Conservation (phyloP, 129 eudicot species). For the Pseudognaphalium luteoalbum region DNA sequence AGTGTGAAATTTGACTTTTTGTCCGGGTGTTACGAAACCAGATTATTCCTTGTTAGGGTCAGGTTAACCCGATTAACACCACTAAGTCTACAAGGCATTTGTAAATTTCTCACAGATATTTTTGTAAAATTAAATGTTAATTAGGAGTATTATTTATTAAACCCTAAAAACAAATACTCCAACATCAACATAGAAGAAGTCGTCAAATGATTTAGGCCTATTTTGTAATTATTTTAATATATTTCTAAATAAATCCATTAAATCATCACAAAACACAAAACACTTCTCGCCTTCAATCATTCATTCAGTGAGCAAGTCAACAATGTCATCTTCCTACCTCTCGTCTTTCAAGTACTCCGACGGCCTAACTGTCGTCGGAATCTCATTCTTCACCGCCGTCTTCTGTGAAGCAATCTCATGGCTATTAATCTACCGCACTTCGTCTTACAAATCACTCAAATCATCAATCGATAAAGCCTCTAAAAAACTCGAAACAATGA, state of each 20-base stretch:
- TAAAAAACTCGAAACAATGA: constrained; percentile 92
- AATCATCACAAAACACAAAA: not conserved
- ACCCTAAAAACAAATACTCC: too few species aligned
- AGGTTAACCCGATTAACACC: too few species aligned
- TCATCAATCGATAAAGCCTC: constrained; percentile 90
- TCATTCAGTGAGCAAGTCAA: constrained; percentile 19
- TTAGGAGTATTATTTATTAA: too few species aligned
- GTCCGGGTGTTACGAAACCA: too few species aligned
- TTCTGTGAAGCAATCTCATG: constrained; percentile 90
- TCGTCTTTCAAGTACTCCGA: constrained; percentile 60
- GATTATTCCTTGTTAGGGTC: too few species aligned
- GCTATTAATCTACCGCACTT: constrained; percentile 86
- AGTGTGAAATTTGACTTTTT: too few species aligned
- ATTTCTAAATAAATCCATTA: not conserved
- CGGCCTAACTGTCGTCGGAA: constrained; percentile 69
- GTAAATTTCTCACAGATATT: too few species aligned
- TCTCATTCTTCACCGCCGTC: constrained; percentile 73
- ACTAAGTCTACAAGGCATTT: too few species aligned
- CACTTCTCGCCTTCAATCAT: not conserved
- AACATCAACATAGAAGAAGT: too few species aligned
- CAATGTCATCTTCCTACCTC: constrained; percentile 55
- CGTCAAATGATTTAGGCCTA: too few species aligned
- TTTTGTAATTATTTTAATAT: too few species aligned
- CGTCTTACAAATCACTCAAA: constrained; percentile 89
- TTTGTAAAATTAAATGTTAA: too few species aligned